Evolutionary conservation across 352 stramenopile species (phyloP).

Genomic region (Phytopythium litorale): DNA sequence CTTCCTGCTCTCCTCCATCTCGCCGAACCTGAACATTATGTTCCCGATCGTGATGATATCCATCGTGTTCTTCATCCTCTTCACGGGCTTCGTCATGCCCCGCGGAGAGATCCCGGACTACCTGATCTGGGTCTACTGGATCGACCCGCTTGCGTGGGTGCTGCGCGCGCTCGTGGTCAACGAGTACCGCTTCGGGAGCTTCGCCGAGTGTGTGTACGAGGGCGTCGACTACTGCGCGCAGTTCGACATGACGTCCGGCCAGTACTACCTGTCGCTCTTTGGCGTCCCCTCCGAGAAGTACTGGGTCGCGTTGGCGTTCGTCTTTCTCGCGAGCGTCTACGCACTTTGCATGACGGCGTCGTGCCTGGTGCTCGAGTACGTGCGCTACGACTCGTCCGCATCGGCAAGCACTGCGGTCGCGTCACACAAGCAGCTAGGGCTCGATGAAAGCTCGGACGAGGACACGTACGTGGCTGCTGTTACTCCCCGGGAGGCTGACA

Average conservation of each 20-base stretch:
- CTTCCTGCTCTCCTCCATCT: conserved; percentile 20
- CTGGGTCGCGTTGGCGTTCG: conserved; percentile 21
- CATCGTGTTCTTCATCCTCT: conserved; percentile 32
- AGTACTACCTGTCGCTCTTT: conserved; percentile 25
- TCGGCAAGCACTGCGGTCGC: neutral
- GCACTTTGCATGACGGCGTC: conserved; percentile 20
- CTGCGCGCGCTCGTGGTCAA: conserved; percentile 28
- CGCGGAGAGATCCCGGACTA: conserved; percentile 26
- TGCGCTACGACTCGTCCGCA: conserved; percentile 15
- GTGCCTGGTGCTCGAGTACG: conserved; percentile 21
- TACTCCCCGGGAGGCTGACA: neutral
- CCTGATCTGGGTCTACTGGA: conserved; percentile 58
- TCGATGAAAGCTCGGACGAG: neutral
- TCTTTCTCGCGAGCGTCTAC: conserved; percentile 16
- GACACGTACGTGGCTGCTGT: neutral
- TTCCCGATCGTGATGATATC: conserved; percentile 27
- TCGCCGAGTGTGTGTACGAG: conserved; percentile 23
- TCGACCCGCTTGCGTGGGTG: conserved; percentile 45
- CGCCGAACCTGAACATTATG: conserved; percentile 26
- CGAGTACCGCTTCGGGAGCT: conserved; percentile 26
- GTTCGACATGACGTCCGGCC: conserved; percentile 23
- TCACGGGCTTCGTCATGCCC: conserved; percentile 36
- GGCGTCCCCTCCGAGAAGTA: conserved; percentile 22
- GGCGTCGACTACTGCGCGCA: conserved; percentile 21
- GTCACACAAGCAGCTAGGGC: neutral